Evolutionary conservation across 139 green algal species (phyloP).

Genomic region (Monoraphidium neglectum): DNA sequence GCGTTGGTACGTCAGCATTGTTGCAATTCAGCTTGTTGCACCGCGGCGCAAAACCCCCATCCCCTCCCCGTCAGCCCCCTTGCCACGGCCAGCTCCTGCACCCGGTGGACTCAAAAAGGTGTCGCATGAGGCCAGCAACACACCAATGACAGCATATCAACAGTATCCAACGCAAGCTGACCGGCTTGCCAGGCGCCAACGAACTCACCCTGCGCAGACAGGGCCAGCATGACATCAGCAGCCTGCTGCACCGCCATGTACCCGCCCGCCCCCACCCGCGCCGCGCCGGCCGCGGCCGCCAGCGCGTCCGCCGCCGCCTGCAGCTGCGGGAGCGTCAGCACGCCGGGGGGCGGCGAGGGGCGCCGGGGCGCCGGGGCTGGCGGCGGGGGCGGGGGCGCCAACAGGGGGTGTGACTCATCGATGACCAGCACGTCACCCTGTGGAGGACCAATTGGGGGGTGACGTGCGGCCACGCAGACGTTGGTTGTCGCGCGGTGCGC

Average conservation of each 20-base stretch:
- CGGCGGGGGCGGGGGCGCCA: background rate
- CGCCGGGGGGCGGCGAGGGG: conserved; percentile 19
- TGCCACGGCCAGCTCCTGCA: background rate
- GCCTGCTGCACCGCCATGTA: conserved; percentile 44
- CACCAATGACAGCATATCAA: background rate
- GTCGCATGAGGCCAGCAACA: background rate
- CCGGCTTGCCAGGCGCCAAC: background rate
- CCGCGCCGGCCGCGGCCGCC: conserved; percentile 16
- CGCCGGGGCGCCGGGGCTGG: conserved; percentile 17
- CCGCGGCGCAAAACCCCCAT: background rate
- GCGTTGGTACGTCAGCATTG: background rate
- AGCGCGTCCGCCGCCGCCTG: conserved; percentile 35
- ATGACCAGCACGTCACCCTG: conserved; percentile 57
- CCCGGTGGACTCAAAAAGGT: background rate
- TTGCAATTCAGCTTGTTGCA: background rate
- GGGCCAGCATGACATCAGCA: conserved; percentile 44
- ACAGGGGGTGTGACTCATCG: conserved; percentile 44
- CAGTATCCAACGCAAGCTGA: background rate
- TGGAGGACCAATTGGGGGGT: background rate
- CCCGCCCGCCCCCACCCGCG: conserved; percentile 29
- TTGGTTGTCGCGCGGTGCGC: too few species aligned
- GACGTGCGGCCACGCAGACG: background rate
- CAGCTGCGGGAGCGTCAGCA: conserved; percentile 55
- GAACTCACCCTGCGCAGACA: conserved; percentile 15
- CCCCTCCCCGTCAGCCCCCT: too few species aligned